Conservation (phyloP, 345 rosid species). For the Eucalyptus melliodora region DNA sequence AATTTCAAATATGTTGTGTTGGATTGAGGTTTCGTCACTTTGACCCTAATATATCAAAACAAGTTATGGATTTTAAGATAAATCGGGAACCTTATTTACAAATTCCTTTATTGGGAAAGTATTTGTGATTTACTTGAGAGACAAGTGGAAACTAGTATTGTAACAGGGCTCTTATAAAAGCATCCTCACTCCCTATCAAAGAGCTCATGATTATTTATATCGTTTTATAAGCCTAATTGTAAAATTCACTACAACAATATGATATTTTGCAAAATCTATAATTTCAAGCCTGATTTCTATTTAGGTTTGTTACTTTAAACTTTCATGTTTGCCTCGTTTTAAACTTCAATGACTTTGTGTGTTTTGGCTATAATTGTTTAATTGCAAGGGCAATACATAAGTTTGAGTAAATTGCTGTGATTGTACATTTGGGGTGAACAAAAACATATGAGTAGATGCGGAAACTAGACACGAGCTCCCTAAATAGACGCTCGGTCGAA, state of each 20-base stretch:
- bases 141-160: background rate
- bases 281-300: background rate
- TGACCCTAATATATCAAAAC: background rate
- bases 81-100: rapidly evolving
- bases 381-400: background rate
- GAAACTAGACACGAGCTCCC: background rate
- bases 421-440: background rate
- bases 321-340: background rate
- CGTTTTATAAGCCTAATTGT: rapidly evolving
- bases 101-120: background rate
- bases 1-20: rapidly evolving
- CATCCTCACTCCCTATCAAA: background rate
- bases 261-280: background rate
- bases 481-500: rapidly evolving
- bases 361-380: background rate
- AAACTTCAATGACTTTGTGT: background rate
- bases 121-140: background rate
- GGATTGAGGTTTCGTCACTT: rapidly evolving
- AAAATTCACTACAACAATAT: rapidly evolving
- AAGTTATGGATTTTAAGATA: rapidly evolving
- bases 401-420: background rate
- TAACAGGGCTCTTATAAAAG: background rate
- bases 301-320: background rate
- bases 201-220: background rate
- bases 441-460: background rate